Percentiles rank a stretch among this genome's conserved stretches.
phyloP scores from a whole-genome alignment of 1,284 basidiomycete species.

The Fistulina hepatica region DNA sequence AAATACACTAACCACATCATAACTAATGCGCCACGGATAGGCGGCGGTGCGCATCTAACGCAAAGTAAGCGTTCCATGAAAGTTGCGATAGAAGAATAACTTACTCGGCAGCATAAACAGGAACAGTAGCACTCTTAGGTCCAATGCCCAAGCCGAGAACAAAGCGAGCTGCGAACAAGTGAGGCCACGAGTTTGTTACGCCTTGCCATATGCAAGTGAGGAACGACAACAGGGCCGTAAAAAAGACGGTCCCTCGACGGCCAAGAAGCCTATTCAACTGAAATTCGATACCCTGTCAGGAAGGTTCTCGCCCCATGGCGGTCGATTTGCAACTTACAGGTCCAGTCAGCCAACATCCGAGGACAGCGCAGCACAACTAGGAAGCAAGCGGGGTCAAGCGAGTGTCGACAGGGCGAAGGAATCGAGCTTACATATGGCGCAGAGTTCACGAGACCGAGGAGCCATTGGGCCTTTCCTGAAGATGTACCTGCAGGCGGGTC shows the following conservation, averaged over 20 bases:
- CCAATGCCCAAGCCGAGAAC: conserved; percentile 62
- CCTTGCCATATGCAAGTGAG: conserved; percentile 8
- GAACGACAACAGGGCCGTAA: conserved; percentile 8
- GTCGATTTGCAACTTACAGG: background rate
- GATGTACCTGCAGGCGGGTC: too few species aligned
- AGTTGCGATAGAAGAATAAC: too few species aligned
- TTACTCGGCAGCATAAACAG: conserved; percentile 52
- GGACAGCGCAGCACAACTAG: background rate
- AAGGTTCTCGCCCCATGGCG: background rate
- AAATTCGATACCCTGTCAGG: background rate
- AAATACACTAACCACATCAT: conserved; percentile 46
- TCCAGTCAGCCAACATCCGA: background rate
- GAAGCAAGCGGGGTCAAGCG: background rate
- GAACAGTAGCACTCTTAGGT: conserved; percentile 50
- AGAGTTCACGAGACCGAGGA: conserved; percentile 9
- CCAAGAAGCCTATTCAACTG: conserved; percentile 12
- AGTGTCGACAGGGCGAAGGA: background rate
- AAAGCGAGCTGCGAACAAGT: conserved; percentile 32
- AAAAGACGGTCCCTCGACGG: conserved; percentile 13
- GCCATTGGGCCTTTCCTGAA: too few species aligned
- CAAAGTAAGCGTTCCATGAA: too few species aligned
- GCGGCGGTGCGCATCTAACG: conserved; percentile 48
- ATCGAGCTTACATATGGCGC: conserved; percentile 2
- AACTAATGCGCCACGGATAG: conserved; percentile 59
- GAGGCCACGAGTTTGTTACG: conserved; percentile 10